Base-by-base conservation (phyloP, 2,329 filamentous ascomycete species). In the Colletotrichum gigasporum region DNA sequence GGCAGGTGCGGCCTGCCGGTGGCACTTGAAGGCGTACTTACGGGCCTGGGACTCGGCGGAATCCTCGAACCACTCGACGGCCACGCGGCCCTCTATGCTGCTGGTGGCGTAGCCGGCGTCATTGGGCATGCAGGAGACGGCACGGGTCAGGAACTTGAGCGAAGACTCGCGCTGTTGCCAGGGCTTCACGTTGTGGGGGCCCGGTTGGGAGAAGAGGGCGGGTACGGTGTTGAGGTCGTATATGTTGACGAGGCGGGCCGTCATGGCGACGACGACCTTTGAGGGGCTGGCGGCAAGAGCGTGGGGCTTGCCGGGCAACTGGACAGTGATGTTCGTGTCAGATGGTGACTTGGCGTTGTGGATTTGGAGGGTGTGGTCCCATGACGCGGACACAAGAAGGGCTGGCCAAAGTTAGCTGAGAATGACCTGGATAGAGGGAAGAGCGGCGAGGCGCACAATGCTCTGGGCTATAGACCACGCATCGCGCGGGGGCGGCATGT, bases 1-100 rank as follows among this genome's bases (percentile, higher is more conserved):
- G 39, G 90, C 85, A 2, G 87, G 79, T 9, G 83, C 84, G 1
- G 89, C 85, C 76, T 97, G 93, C 4, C 96, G 88, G 79, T 99
- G 96, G 79, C 96, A 99, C 79, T 99, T 99, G 87, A 99, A 99
- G 12, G 96, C 96, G 76, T 98, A 99, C 78, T 97, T 98, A 69
- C 94, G 88, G 37, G 92, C 91, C 80, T 98, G 94, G 4, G 92
- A 94, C 76, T 95, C 92, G 41, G 89, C 83, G 5, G 89, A 92
- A 14, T 96, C 92, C 74, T 98, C 96, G 75, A 99, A 98, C 93
- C 94, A 98, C 78, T 99, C 96, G 1, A 99, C 96, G 0, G 94
- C 95, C 2, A 99, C 94, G 71, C 96, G 90, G 4, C 96, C 96
- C 75, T 99, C 96, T 72, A 99, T 99, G 72, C 90, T 94, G 63